phyloP scores from a whole-genome alignment of 371 early-diverging fungal species.

The Rhizopus arrhizus region DNA sequence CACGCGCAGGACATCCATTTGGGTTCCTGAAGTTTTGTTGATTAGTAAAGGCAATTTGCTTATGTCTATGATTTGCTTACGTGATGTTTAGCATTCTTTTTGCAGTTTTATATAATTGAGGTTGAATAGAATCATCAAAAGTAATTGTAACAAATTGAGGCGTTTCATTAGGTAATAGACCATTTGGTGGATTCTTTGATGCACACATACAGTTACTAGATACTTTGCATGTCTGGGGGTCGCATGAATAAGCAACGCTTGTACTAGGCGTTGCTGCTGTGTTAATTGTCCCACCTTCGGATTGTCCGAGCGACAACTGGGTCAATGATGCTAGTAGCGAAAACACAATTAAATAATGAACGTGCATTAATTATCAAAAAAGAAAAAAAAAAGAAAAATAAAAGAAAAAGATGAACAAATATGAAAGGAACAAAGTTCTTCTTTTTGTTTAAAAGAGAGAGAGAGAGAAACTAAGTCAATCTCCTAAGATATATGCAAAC shows the following conservation, averaged over 20 bases:
- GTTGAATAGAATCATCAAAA: slow-evolving; percentile 72
- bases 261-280: slow-evolving; percentile 12
- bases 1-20: slow-evolving; percentile 64
- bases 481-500: too few species aligned
- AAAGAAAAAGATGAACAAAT: not conserved
- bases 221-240: slow-evolving; percentile 57
- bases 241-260: slow-evolving; percentile 49
- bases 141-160: slow-evolving; percentile 76
- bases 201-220: slow-evolving; percentile 70
- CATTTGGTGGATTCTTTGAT: slow-evolving; percentile 61
- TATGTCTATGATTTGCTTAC: slow-evolving; percentile 18
- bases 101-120: slow-evolving; percentile 38
- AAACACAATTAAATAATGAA: not conserved
- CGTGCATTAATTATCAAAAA: not conserved
- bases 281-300: not conserved
- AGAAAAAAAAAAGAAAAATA: slow-evolving; percentile 1
- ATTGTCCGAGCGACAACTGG: not conserved
- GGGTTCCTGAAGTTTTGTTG: slow-evolving; percentile 44
- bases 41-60: not conserved
- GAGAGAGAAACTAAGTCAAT: too few species aligned
- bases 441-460: too few species aligned
- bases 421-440: not conserved
- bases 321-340: not conserved
- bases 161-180: slow-evolving; percentile 54
- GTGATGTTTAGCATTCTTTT: slow-evolving; percentile 42